These are phyloP conservation scores for Colletotrichum destructivum DNA, from an alignment of 2,329 filamentous ascomycete genomes.

Conservation along the genomic window DNA sequence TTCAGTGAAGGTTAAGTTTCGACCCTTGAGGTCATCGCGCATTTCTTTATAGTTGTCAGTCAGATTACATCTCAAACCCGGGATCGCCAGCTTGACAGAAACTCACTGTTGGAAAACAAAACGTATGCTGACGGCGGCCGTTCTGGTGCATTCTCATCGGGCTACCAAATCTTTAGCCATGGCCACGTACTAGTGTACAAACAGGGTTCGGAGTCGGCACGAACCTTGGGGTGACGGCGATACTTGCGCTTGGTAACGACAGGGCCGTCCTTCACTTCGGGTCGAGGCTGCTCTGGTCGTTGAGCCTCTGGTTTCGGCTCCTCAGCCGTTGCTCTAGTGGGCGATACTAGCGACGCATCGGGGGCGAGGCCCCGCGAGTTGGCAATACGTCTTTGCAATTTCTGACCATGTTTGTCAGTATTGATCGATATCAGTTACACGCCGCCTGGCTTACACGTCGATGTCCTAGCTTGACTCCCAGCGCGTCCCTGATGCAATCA, in stretches of 20 bases:
- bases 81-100: neutral
- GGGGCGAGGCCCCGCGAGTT: slow-evolving; percentile 77
- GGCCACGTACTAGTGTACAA: neutral
- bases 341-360: slow-evolving; percentile 65
- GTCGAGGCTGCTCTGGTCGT: slow-evolving; percentile 64
- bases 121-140: slow-evolving; percentile 87
- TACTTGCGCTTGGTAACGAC: slow-evolving; percentile 79
- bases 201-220: slow-evolving; percentile 38
- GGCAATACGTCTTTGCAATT: slow-evolving; percentile 87
- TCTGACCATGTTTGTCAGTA: slow-evolving; percentile 60
- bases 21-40: slow-evolving; percentile 82
- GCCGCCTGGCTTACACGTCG: slow-evolving; percentile 73
- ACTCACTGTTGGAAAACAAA: slow-evolving; percentile 86
- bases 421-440: accelerated
- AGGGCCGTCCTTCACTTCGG: slow-evolving; percentile 54
- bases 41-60: slow-evolving; percentile 68
- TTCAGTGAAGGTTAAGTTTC: slow-evolving; percentile 84
- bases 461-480: slow-evolving; percentile 86
- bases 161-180: slow-evolving; percentile 56
- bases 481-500: slow-evolving; percentile 68
- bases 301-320: slow-evolving; percentile 69
- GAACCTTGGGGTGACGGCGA: slow-evolving; percentile 81
- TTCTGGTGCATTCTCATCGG: slow-evolving; percentile 85
- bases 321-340: slow-evolving; percentile 67
- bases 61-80: no score